Percentiles rank a stretch among this genome's conserved stretches.
These are phyloP conservation scores for Boletus patriciae DNA, from an alignment of 768 basidiomycete species.

Conservation along the genomic window DNA sequence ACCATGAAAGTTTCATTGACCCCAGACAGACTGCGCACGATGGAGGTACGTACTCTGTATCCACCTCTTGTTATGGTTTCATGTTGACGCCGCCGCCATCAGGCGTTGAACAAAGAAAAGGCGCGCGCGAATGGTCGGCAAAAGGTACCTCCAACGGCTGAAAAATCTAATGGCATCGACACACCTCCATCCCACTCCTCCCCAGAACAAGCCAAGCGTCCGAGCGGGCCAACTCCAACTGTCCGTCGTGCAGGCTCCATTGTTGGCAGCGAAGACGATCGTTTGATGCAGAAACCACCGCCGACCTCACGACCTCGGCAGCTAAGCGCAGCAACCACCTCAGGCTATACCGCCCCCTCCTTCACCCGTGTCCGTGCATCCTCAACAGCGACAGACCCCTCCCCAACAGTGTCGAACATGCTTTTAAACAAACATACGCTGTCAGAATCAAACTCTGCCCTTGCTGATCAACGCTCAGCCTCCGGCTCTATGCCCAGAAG, in stretches of 20 bases:
- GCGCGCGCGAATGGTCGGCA: slow-evolving; percentile 36
- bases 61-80: slow-evolving; percentile 18
- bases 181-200: slow-evolving; percentile 11
- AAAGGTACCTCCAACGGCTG: slow-evolving; percentile 22
- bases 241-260: slow-evolving; percentile 62
- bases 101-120: slow-evolving; percentile 79
- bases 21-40: slow-evolving; percentile 87
- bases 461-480: slow-evolving; percentile 28
- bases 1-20: slow-evolving; percentile 97
- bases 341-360: slow-evolving; percentile 31
- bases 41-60: slow-evolving; percentile 68
- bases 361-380: slow-evolving; percentile 30
- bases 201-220: slow-evolving; percentile 27
- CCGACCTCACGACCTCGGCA: slow-evolving; percentile 47
- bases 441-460: slow-evolving; percentile 31
- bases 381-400: slow-evolving; percentile 36
- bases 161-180: slow-evolving; percentile 25
- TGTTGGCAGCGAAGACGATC: slow-evolving; percentile 59
- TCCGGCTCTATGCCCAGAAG: slow-evolving; percentile 21
- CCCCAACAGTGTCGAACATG: slow-evolving; percentile 7
- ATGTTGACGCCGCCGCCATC: slow-evolving; percentile 6
- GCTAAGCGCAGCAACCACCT: slow-evolving; percentile 44
- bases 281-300: slow-evolving; percentile 28
- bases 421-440: slow-evolving; percentile 31
- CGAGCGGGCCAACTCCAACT: slow-evolving; percentile 42